Base-by-base conservation (phyloP, 805 yeast species). In the Candida rishiriensis region DNA sequence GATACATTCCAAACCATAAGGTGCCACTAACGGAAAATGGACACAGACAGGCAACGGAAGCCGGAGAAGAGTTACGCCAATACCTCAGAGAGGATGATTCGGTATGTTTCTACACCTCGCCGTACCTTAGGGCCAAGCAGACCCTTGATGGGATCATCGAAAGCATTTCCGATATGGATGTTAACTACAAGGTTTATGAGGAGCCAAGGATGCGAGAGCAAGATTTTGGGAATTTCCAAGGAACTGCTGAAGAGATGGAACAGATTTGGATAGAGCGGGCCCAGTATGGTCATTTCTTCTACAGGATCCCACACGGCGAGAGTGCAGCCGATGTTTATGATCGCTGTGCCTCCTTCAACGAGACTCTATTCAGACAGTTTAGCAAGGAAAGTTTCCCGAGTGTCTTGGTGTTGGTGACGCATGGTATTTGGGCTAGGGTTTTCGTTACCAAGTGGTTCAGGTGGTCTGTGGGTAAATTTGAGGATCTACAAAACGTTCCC, bases 291-390 rank as follows among this genome's bases (percentile, higher is more conserved):
- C 87, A 83, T 61, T 84, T 84, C 57, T 90, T 90, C 63, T 90
- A 85, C 61, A 66, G 97, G 43, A 90, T 90, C 29, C 96, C 96
- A 4, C 81, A 85, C 56, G 97, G 97, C 10, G 97, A 90, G 63
- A 83, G 93, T 55, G 97, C 97, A 0, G 97, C 97, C 0, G 97
- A 90, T 63, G 97, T 90, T 10, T 90, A 81, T 64, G 97, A 90
- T 64, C 71, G 97, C 39, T 84, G 90, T 49, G 86, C 96, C 2
- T 85, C 93, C 13, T 90, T 90, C 63, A 88, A 88, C 60, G 96
- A 88, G 63, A 80, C 95, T 0, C 64, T 90, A 34, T 88, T 83
- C 59, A 72, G 97, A 39, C 93, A 86, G 60, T 89, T 90, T 57
- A 78, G 78, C 47, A 61, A 70, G 38, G 81, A 76, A 14, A 73